Evolutionary conservation across 148 eudicot species (phyloP).

Genomic region (Camellia granthamiana): DNA sequence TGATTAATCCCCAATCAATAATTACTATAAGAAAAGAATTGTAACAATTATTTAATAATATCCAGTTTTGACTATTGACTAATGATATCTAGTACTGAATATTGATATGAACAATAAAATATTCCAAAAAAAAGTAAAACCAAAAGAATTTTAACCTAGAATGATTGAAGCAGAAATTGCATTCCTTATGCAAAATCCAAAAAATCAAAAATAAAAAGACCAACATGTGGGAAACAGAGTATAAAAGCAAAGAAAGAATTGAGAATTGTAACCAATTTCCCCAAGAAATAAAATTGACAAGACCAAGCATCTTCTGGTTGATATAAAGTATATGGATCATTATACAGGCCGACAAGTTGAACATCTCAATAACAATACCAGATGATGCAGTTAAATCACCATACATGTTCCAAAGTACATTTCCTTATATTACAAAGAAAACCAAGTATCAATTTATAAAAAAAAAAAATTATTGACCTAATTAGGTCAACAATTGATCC

Average conservation of each 20-base stretch:
- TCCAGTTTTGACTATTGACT: not conserved
- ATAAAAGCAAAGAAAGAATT: not conserved
- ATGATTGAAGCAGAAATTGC: not conserved
- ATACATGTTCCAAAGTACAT: not conserved
- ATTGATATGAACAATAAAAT: not conserved
- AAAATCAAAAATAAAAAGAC: not conserved
- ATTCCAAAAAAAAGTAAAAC: not conserved
- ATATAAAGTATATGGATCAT: too few relatives aligned
- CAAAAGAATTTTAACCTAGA: not conserved
- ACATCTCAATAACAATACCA: not conserved
- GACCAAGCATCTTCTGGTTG: too few relatives aligned
- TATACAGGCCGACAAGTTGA: too few relatives aligned
- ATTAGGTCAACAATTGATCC: too few relatives aligned
- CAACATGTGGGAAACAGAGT: not conserved
- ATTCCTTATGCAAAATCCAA: not conserved
- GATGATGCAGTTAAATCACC: not conserved
- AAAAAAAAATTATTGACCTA: too few relatives aligned
- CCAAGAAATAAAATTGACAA: not conserved
- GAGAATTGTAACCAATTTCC: not conserved
- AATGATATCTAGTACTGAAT: not conserved
- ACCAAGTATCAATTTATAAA: too few relatives aligned
- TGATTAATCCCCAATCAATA: not conserved
- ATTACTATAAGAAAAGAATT: not conserved
- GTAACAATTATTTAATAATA: not conserved
- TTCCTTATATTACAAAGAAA: too few relatives aligned